phyloP scores from a whole-genome alignment of 805 yeast species.

The Schwanniomyces occidentalis region DNA sequence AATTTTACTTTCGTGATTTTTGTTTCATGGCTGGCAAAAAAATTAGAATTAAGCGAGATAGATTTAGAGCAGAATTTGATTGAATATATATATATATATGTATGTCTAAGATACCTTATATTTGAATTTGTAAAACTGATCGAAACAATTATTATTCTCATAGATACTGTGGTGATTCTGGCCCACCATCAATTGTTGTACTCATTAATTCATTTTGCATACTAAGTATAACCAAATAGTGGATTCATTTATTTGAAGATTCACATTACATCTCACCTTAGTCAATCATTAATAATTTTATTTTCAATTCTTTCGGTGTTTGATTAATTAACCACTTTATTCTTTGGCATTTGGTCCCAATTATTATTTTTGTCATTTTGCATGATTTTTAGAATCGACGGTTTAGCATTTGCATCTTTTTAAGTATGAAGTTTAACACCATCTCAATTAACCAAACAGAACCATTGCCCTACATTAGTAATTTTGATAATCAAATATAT shows the following conservation, averaged over 20 bases:
- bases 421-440: conserved; percentile 11
- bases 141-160: too few relatives aligned
- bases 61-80: too few relatives aligned
- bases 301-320: conserved; percentile 3
- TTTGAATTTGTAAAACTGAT: too few relatives aligned
- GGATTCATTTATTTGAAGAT: conserved; percentile 9
- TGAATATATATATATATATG: too few relatives aligned
- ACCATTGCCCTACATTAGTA: conserved; percentile 24
- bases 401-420: neutral
- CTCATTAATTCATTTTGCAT: too few relatives aligned
- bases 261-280: conserved; percentile 10
- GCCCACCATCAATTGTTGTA: too few relatives aligned
- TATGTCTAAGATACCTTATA: too few relatives aligned
- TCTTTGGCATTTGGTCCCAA: neutral
- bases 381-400: neutral
- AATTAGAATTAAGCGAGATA: too few relatives aligned
- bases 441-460: conserved; percentile 17
- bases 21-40: too few relatives aligned
- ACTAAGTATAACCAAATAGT: too few relatives aligned
- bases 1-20: too few relatives aligned
- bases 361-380: neutral
- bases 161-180: too few relatives aligned
- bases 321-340: neutral
- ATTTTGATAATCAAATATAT: conserved; percentile 22
- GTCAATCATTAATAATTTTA: conserved; percentile 11